These are phyloP conservation scores for Candida schatavii DNA, from an alignment of 805 yeast genomes.

Conservation along the genomic window DNA sequence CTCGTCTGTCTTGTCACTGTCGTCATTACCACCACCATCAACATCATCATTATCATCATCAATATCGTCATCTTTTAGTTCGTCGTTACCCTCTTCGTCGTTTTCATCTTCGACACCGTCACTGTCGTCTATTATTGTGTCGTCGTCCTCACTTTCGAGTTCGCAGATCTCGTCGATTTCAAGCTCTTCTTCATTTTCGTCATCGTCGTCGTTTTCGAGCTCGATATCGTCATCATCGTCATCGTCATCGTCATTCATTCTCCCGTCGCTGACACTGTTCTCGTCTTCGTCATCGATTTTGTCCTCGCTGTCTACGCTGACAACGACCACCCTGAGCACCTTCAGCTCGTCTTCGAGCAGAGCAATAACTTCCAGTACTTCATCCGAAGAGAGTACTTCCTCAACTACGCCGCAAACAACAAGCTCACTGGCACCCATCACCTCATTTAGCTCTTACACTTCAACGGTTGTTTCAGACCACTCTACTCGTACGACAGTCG, in stretches of 20 bases:
- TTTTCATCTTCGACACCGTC: conserved; percentile 5
- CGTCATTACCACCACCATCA: not conserved
- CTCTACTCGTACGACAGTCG: conserved; percentile 40
- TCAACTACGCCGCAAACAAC: conserved; percentile 4
- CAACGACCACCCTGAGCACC: not conserved
- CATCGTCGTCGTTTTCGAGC: conserved; percentile 6
- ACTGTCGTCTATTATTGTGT: not conserved
- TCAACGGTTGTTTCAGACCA: conserved; percentile 16
- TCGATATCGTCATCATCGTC: conserved; percentile 6
- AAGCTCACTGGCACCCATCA: conserved; percentile 4
- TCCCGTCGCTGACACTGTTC: conserved; percentile 7
- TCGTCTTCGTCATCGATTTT: conserved; percentile 3
- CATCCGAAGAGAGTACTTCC: conserved; percentile 1
- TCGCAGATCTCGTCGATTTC: conserved; percentile 5
- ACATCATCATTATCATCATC: conserved; percentile 4
- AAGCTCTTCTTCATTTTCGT: conserved; percentile 5
- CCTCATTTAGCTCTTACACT: conserved; percentile 12
- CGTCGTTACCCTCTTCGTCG: conserved; percentile 3
- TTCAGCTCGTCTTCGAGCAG: not conserved
- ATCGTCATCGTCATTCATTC: conserved; percentile 4
- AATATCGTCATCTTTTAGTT: conserved; percentile 7
- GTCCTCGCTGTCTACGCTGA: not conserved
- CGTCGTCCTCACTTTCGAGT: conserved; percentile 5
- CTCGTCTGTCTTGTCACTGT: not conserved
- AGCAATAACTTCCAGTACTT: conserved; percentile 3